Conservation (phyloP, 1,284 basidiomycete genomes). For the Phaffia rhodozyma region DNA sequence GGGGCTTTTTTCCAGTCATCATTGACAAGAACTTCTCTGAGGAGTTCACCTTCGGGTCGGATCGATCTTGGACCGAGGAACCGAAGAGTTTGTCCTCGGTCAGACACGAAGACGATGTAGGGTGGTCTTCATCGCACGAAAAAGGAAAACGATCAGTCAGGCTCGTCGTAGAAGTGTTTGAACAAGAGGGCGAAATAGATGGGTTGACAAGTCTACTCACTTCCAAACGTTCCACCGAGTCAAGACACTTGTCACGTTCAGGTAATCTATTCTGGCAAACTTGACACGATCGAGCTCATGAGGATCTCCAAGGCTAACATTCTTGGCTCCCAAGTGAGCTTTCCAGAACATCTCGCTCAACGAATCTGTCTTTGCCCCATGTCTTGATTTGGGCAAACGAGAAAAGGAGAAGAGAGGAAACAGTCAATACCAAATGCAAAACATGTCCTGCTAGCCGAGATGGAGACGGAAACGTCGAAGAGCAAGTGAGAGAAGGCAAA, state of each 20-base stretch:
- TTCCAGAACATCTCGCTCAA: slow-evolving; percentile 11
- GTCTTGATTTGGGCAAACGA: slow-evolving; percentile 1
- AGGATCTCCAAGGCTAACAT: slow-evolving; percentile 3
- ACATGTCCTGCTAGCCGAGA: neutral
- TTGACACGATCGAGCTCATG: slow-evolving; percentile 20
- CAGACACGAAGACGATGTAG: slow-evolving; percentile 26
- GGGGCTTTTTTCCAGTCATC: slow-evolving; percentile 24
- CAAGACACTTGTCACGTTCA: slow-evolving; percentile 25
- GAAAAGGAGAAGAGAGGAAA: neutral
- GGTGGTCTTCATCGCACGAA: slow-evolving; percentile 25
- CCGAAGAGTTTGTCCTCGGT: slow-evolving; percentile 24
- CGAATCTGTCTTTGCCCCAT: slow-evolving; percentile 10
- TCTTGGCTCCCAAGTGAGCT: slow-evolving; percentile 7
- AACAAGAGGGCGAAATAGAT: neutral
- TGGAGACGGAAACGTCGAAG: neutral
- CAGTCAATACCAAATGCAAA: neutral
- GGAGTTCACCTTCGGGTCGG: slow-evolving; percentile 21
- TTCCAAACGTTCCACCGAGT: slow-evolving; percentile 29
- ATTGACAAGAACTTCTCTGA: slow-evolving; percentile 23
- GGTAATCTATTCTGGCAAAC: slow-evolving; percentile 30
- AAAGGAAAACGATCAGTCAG: neutral
- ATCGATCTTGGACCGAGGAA: slow-evolving; percentile 25
- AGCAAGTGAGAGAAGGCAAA: neutral
- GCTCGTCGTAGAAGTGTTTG: too few relatives aligned
- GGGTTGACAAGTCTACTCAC: slow-evolving; percentile 20